phyloP scores from a whole-genome alignment of 441 rosid genomes.

The Heliophila coronopifolia region DNA sequence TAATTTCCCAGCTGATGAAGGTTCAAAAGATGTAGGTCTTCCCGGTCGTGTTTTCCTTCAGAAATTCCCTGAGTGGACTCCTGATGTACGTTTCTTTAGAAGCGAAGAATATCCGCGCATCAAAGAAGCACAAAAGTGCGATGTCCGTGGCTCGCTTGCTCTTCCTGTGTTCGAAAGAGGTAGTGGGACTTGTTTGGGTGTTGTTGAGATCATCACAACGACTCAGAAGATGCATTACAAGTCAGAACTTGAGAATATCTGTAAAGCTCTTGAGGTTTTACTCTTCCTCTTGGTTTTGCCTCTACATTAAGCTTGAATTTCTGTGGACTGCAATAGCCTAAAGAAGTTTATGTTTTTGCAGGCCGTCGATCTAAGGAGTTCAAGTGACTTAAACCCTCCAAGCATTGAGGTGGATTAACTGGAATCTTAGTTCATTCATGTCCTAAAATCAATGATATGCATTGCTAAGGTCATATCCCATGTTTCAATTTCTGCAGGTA shows the following conservation, averaged over 20 bases:
- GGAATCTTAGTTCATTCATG: too few species aligned
- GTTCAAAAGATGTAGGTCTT: conserved; percentile 54
- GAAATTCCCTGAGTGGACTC: conserved; percentile 81
- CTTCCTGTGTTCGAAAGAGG: conserved; percentile 62
- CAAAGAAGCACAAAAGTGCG: conserved; percentile 42
- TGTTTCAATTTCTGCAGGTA: conserved; percentile 41
- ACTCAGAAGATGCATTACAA: conserved; percentile 57
- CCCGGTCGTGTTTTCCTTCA: conserved; percentile 71
- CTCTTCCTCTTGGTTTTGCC: background rate
- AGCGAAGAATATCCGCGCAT: conserved; percentile 68
- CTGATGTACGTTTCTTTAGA: conserved; percentile 74
- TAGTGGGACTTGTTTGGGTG: conserved; percentile 76
- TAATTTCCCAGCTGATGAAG: conserved; percentile 56
- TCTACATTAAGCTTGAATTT: too few species aligned
- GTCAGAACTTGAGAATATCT: conserved; percentile 64
- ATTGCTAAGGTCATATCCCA: conserved; percentile 4
- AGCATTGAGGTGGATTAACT: conserved; percentile 43
- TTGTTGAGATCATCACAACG: conserved; percentile 83
- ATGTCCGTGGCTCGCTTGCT: conserved; percentile 63
- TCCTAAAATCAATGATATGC: too few species aligned
- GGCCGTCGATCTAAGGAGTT: conserved; percentile 81
- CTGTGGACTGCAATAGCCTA: conserved; percentile 17
- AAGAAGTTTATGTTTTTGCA: conserved; percentile 32
- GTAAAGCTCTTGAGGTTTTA: conserved; percentile 87
- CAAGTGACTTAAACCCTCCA: conserved; percentile 46